Conservation (phyloP, 2,329 filamentous ascomycete species). For the Hirsutella thompsonii region DNA sequence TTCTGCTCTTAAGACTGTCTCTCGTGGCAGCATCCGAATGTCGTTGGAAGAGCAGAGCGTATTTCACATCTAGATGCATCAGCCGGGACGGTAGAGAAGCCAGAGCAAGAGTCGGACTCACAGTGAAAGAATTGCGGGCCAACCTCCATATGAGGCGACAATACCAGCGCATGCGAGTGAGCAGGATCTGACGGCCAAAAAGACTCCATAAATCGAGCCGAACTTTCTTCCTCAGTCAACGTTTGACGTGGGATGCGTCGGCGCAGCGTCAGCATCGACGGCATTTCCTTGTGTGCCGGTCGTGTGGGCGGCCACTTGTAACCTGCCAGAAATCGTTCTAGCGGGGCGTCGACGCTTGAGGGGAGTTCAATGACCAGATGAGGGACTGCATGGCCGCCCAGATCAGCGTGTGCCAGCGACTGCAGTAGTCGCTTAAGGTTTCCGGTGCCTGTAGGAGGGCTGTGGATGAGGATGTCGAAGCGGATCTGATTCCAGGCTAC, state of each 20-base stretch:
- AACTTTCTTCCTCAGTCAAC: constrained; percentile 55
- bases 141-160: constrained; percentile 71
- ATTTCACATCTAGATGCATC: constrained; percentile 51
- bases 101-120: constrained; percentile 17
- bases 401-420: constrained; percentile 66
- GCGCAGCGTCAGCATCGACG: constrained; percentile 53
- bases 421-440: constrained; percentile 63
- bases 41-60: constrained; percentile 61
- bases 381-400: constrained; percentile 54
- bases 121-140: constrained; percentile 75
- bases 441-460: constrained; percentile 55
- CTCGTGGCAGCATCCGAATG: constrained; percentile 44
- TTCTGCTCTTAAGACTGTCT: constrained; percentile 32
- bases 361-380: constrained; percentile 80
- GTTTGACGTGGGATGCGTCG: constrained; percentile 54
- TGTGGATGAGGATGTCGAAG: constrained; percentile 77
- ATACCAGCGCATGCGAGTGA: constrained; percentile 65
- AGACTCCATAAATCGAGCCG: constrained; percentile 67
- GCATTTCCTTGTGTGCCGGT: constrained; percentile 22
- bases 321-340: constrained; percentile 46
- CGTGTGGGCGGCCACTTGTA: constrained; percentile 54
- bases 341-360: constrained; percentile 49
- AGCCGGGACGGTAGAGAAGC: constrained; percentile 2
- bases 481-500: constrained; percentile 64
- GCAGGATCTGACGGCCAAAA: constrained; percentile 63